Conservation (phyloP, 2,329 filamentous ascomycete genomes). For the Pestalotiopsis sp. region DNA sequence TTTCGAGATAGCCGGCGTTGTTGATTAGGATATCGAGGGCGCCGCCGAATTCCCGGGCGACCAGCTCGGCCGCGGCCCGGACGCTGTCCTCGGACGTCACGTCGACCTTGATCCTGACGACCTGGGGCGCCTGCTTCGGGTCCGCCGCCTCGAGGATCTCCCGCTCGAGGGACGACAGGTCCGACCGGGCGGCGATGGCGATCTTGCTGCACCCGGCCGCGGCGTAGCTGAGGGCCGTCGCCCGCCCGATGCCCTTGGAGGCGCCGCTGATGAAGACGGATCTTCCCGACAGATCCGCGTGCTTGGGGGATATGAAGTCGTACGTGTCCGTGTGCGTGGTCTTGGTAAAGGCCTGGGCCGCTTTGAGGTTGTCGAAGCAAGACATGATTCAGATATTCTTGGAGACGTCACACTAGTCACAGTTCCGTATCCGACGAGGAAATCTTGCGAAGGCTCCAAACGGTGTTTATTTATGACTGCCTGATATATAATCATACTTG, state of each 20-base stretch:
- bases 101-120: conserved; percentile 34
- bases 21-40: conserved; percentile 39
- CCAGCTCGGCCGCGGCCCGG: conserved; percentile 29
- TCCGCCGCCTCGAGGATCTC: conserved; percentile 39
- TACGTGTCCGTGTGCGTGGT: conserved; percentile 32
- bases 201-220: conserved; percentile 50
- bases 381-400: neutral
- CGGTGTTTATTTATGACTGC: neutral
- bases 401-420: neutral
- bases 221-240: conserved; percentile 52
- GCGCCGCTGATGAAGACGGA: conserved; percentile 50
- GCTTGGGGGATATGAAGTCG: conserved; percentile 26
- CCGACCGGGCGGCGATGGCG: conserved; percentile 51
- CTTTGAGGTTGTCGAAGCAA: neutral
- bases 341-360: conserved; percentile 11
- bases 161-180: conserved; percentile 38
- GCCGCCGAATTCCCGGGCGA: conserved; percentile 24
- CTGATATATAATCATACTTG: neutral
- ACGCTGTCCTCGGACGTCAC: conserved; percentile 35
- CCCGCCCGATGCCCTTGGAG: conserved; percentile 49
- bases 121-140: conserved; percentile 24
- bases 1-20: conserved; percentile 41
- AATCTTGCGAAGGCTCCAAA: no score
- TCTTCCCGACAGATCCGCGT: conserved; percentile 24
- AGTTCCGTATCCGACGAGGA: neutral